These are phyloP conservation scores for Calcarisporium arbuscula DNA, from an alignment of 2,329 filamentous ascomycete genomes.

Conservation along the genomic window DNA sequence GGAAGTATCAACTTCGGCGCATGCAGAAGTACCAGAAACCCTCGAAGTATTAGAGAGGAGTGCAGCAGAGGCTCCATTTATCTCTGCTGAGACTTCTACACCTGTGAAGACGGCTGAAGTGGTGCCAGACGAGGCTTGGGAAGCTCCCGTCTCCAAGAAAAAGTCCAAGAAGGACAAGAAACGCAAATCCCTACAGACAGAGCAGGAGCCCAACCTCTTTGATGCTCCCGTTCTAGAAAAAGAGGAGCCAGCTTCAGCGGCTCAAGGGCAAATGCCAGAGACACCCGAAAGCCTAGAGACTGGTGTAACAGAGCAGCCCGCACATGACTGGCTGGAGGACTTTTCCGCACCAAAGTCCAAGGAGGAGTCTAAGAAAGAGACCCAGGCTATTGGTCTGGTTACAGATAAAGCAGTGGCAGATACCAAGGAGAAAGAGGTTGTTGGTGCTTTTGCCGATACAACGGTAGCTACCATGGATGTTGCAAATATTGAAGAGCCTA, in stretches of 20 bases:
- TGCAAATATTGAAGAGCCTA: neutral
- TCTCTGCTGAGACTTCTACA: neutral
- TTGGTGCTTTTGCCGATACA: neutral
- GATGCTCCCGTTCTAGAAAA: too few relatives aligned
- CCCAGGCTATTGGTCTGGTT: slow-evolving; percentile 4
- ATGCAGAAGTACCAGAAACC: slow-evolving; percentile 3
- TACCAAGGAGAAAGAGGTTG: neutral
- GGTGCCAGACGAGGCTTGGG: neutral
- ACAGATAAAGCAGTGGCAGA: slow-evolving; percentile 1
- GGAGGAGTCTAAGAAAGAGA: slow-evolving; percentile 25
- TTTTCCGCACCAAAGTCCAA: slow-evolving; percentile 14
- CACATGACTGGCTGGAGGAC: slow-evolving; percentile 8
- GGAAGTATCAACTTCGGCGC: too few relatives aligned
- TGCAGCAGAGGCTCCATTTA: too few relatives aligned
- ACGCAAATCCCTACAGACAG: slow-evolving; percentile 13
- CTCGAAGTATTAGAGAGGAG: too few relatives aligned
- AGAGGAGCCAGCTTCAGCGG: too few relatives aligned
- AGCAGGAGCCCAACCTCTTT: too few relatives aligned
- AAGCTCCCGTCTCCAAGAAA: neutral
- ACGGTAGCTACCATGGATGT: neutral
- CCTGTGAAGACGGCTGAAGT: neutral
- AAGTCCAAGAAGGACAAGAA: slow-evolving; percentile 32
- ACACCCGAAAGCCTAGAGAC: too few relatives aligned
- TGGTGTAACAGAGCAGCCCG: too few relatives aligned
- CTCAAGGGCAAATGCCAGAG: slow-evolving; percentile 1